Base-by-base conservation (phyloP, 768 basidiomycete species). In the Tricholoma saponaceum region DNA sequence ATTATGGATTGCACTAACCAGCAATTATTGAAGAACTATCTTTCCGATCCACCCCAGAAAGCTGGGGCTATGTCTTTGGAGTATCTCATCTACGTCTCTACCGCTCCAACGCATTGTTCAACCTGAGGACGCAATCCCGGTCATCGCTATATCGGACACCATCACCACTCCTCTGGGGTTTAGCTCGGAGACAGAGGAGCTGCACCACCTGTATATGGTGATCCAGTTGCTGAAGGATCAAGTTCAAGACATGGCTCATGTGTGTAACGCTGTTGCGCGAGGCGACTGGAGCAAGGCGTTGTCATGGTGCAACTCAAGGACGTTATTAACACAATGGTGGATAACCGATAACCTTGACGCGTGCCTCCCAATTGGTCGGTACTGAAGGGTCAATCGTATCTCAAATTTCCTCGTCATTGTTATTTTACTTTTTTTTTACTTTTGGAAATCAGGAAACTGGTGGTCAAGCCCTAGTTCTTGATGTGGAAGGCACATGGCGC, bases 401-500 rank as follows among this genome's bases (percentile, higher is more conserved):
- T 18, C 7, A n/a, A n/a, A 43, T 43, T 20, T 43, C 41, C 18
- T 43, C 41, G 7, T 43, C 41, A 35, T 35, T 14, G 33, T n/a
- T n/a, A n/a, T 35, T 4, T 35, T 35, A 35, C 33, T 35, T 35
- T 5, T 10, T 35, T 35, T 67, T 35, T n/a, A n/a, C 13, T 35
- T 10, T 10, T 92, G 93, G 2, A 90, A 90, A 82, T 77, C 93
- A 52, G n/a, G n/a, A n/a, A n/a, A n/a, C n/a, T n/a, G 92, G 92
- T 50, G 91, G 90, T 13, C 91, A 93, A 66, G 92, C 92, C 23
- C 78, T 88, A 58, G 93, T 95, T n/a, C 71, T 90, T 28, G 91
- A 92, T 57, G 92, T 94, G 51, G 90, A 94, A 76, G 93, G 93
- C 25, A 90, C 89, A 20, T 92, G 90, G 90, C 80, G 85, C 44